Base-by-base conservation (phyloP, 768 basidiomycete genomes). In the Pilatotrama ljubarskyi region DNA sequence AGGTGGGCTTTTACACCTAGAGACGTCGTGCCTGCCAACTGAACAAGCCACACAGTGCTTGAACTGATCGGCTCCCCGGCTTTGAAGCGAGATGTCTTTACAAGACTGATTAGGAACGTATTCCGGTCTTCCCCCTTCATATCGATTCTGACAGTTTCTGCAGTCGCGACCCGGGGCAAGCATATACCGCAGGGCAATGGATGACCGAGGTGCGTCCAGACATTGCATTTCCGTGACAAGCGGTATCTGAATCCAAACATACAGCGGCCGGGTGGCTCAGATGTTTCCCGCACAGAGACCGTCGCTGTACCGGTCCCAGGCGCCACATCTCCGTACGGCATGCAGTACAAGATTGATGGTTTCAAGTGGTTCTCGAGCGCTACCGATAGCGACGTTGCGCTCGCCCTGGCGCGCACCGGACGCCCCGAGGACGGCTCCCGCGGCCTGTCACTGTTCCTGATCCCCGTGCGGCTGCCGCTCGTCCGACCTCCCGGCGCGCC, bases 341-440 rank as follows among this genome's bases (percentile, higher is more conserved):
- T 80, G 2, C 72, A 77, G 49, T 88, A 88, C 69, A 75, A 67
- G 18, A 70, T 91, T 20, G 76, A 90, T 63, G 88, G 90, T 3
- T 83, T 91, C 70, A 91, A 91, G 73, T 91, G 90, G 90, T 91
- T 91, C 72, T 90, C 90, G 15, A 89, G 87, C 64, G 91, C 91
- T 1, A 89, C 89, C 0, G 91, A 92, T 65, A 84, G 86, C 62
- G 77, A 92, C 59, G 75, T 91, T 9, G 81, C 88, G 0, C 77
- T 92, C 24, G 88, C 87, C 0, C 75, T 92, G 5, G 91, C 88
- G 5, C 85, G 90, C 37, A 91, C 90, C 1, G 89, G 87, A 0
- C 70, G 82, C 0, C 59, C 69, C 25, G 64, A 75, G 48, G 72
- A 77, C 13, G 89, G 90, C 6, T 86, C 89, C 0, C 81, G 84